Base-by-base conservation (phyloP, 139 green algal species). In the Coelastrella sp. region DNA sequence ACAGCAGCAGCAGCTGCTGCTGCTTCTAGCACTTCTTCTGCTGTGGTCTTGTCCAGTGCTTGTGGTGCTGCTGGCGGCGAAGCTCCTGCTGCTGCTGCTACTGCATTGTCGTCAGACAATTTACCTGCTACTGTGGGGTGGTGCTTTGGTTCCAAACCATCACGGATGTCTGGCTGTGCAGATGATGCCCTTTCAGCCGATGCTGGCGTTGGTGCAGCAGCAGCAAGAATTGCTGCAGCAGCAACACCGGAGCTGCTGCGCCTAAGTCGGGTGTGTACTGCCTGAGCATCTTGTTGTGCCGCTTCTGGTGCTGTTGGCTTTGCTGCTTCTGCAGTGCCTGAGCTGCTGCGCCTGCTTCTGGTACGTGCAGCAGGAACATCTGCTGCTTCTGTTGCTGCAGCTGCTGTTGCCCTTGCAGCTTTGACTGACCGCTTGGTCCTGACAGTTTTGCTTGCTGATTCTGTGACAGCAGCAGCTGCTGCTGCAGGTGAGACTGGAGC, bases 271-370 rank as follows among this genome's bases (percentile, higher is more conserved):
- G n/a, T n/a, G n/a, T n/a, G n/a, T n/a, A n/a, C n/a, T n/a, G n/a
- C n/a, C n/a, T n/a, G n/a, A n/a, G n/a, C n/a, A 40, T n/a, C 62
- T 41, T 38, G 27, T 7, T n/a, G 27, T 41, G 62, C 62, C 21
- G 62, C 25, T 71, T n/a, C 8, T 71, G 62, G 27, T 71, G 62
- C n/a, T 71, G 62, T 27, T 71, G 62, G 62, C 62, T 32, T 67
- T 67, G 59, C 25, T 32, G 59, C 23, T 11, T 27, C 59, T 27
- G 13, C 59, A 35, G 59, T 67, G 19, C 23, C 23, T 34, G 59
- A 67, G 59, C 25, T 32, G 23, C 21, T 67, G 25, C 59, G 25
- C 23, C 59, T 35, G 45, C 11, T 23, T 57, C 45, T 57, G 11
- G 45, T 57, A 23, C 45, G 11, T 23, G 45, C 45, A 35, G 59